Conservation (phyloP, 805 yeast species). For the Starmerella floris region DNA sequence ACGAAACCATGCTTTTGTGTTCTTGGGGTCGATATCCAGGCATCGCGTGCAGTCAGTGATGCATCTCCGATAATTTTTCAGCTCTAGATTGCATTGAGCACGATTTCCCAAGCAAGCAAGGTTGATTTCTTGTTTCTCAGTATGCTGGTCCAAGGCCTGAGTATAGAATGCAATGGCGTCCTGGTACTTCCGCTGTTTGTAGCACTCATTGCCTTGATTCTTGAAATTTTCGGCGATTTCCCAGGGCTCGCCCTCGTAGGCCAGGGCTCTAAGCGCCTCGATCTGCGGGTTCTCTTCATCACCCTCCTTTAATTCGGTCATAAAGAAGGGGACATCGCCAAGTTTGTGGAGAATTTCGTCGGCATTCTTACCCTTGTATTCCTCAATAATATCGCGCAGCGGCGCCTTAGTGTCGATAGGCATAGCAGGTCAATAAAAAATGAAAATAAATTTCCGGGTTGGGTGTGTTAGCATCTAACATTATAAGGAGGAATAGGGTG, state of each 20-base stretch:
- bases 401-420: slow-evolving; percentile 16
- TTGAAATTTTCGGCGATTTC: slow-evolving; percentile 84
- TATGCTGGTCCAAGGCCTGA: slow-evolving; percentile 58
- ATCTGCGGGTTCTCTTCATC: slow-evolving; percentile 50
- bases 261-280: slow-evolving; percentile 83
- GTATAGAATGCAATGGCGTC: slow-evolving; percentile 69
- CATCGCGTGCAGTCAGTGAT: slow-evolving; percentile 75
- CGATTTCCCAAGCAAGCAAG: slow-evolving; percentile 62
- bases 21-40: slow-evolving; percentile 42
- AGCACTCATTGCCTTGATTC: slow-evolving; percentile 84
- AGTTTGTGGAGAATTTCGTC: slow-evolving; percentile 69
- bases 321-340: slow-evolving; percentile 80
- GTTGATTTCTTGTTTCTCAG: slow-evolving; percentile 14
- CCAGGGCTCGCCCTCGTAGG: slow-evolving; percentile 89
- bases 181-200: slow-evolving; percentile 52
- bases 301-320: slow-evolving; percentile 57
- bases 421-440: slow-evolving; percentile 2
- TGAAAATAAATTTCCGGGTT: background rate
- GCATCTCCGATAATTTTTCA: slow-evolving; percentile 72
- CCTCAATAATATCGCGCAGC: slow-evolving; percentile 17
- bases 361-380: slow-evolving; percentile 41
- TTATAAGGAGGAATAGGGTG: too few relatives aligned
- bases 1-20: slow-evolving; percentile 73
- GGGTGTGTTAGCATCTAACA: too few relatives aligned
- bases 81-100: slow-evolving; percentile 82